Base-by-base conservation (phyloP, 1,139 yeast species). In the Casaregolazyma suthepensis region DNA sequence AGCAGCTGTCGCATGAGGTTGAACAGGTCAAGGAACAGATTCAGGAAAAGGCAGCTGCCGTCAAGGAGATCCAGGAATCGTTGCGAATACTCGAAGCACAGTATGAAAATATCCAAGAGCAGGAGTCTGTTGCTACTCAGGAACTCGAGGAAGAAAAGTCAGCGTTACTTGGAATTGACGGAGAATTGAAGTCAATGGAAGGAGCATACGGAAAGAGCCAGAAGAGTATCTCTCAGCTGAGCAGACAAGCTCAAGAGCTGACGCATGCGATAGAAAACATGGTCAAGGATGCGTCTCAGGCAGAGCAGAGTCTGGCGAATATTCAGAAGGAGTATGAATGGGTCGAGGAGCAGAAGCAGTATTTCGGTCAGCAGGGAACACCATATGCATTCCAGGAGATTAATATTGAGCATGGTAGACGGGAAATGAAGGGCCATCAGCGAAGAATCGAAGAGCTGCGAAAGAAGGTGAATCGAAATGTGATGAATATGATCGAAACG, bases 401-500 rank as follows among this genome's bases (percentile, higher is more conserved):
- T 52, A 80, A 88, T 62, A 69, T 88, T 35, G 79, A 78, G 5
- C 85, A 84, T 57, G 79, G 83, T 60, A 79, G 82, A 56, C 78
- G 77, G 22, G 81, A 84, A 58, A 78, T 83, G 49, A 73, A 71
- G 12, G 76, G 78, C 44, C 76, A 89, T 58, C 75, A 78, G 46
- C 88, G 81, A 31, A 78, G 83, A 57, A 83, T 83, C 63, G 79
- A 81, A 57, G 81, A 81, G 10, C 83, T 91, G 87, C 85, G 81
- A 71, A 77, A 91, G 56, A 87, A 84, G 61, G 96, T 93, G 31
- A 91, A 91, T 64, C 79, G 87, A 12, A 87, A 90, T 64, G 93
- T 93, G 58, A 88, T 91, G 91, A 83, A 85, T 63, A 87, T 90
- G 89, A 89, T 94, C 61, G 98, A 91, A 63, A 87, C 85, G 60